Base-by-base conservation (phyloP, 352 stramenopile genomes). In the Phytophthora capsici region DNA sequence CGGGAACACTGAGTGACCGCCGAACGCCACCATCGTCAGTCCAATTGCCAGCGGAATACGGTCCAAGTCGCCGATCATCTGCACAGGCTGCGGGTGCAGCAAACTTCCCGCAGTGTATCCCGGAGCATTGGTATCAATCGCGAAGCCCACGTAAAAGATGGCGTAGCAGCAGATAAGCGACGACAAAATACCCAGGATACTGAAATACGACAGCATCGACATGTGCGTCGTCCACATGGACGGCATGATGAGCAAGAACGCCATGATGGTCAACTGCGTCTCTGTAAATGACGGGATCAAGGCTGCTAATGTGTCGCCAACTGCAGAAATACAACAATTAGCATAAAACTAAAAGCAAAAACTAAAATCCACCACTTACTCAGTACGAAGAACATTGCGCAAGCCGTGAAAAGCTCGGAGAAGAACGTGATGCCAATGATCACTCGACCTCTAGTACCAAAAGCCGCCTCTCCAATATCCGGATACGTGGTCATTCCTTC, bases 1-100 rank as follows among this genome's bases (percentile, higher is more conserved):
- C n/a, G 86, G 88, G 66, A 96, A 95, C 28, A 94, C 85, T 23
- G 87, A 94, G 73, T 96, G 88, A 28, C 88, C 88, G 12, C 86
- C 88, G 34, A 96, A 96, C 32, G 87, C 87, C 28, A 96, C 88
- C 82, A 95, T 94, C 3, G 84, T 91, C 12, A 96, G 77, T 3
- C 88, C 88, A 64, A 96, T 96, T 16, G 82, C 68, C 8, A 94
- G 67, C 28, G 88, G 84, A 37, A 93, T 89, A 8, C 82, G 81
- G 16, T 94, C 83, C 22, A 51, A 30, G 54, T 91, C 81, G 8
- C 79, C 84, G 41, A 95, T 61, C n/a, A 86, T 43, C 30, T 92
- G 79, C 8, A 86, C 54, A 7, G 71, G 71, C 65, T 93, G 85
- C 20, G 84, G 83, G 3, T 85, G 48, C 13, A 86, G 26, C 28